phyloP scores from a whole-genome alignment of 768 basidiomycete genomes.

The Amanita inopinata region DNA sequence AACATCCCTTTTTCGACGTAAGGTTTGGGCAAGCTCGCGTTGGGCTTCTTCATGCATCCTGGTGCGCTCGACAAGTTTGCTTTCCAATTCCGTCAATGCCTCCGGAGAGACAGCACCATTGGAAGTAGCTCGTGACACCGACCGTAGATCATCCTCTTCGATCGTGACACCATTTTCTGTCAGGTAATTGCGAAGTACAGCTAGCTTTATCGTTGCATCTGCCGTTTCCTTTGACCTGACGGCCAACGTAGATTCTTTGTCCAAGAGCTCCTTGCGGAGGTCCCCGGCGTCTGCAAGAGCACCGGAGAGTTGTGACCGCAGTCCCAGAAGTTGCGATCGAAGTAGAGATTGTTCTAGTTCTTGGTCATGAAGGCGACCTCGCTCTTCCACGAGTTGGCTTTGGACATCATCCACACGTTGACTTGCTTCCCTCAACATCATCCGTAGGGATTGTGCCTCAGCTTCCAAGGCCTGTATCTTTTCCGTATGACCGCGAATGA shows the following conservation, averaged over 20 bases:
- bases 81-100: slow-evolving; percentile 64
- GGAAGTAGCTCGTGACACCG: slow-evolving; percentile 25
- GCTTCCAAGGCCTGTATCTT: slow-evolving; percentile 73
- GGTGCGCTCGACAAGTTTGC: slow-evolving; percentile 61
- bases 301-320: slow-evolving; percentile 64
- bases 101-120: slow-evolving; percentile 31
- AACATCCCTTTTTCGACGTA: slow-evolving; percentile 62
- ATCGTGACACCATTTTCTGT: slow-evolving; percentile 79
- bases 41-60: slow-evolving; percentile 67
- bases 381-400: slow-evolving; percentile 56
- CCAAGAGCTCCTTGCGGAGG: slow-evolving; percentile 57
- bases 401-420: slow-evolving; percentile 65
- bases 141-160: slow-evolving; percentile 57
- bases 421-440: slow-evolving; percentile 71
- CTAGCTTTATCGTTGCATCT: slow-evolving; percentile 64
- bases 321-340: slow-evolving; percentile 61
- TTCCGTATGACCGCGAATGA: slow-evolving; percentile 68
- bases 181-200: slow-evolving; percentile 77
- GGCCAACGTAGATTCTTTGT: slow-evolving; percentile 53
- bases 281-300: slow-evolving; percentile 61
- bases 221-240: slow-evolving; percentile 57
- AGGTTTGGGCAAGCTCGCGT: slow-evolving; percentile 58
- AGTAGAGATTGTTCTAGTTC: slow-evolving; percentile 57
- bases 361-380: slow-evolving; percentile 49
- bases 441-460: slow-evolving; percentile 66